Percentiles rank a stretch among this genome's conserved stretches.
Conservation (phyloP, 1,284 basidiomycete species). For the Ustilago esculenta region DNA sequence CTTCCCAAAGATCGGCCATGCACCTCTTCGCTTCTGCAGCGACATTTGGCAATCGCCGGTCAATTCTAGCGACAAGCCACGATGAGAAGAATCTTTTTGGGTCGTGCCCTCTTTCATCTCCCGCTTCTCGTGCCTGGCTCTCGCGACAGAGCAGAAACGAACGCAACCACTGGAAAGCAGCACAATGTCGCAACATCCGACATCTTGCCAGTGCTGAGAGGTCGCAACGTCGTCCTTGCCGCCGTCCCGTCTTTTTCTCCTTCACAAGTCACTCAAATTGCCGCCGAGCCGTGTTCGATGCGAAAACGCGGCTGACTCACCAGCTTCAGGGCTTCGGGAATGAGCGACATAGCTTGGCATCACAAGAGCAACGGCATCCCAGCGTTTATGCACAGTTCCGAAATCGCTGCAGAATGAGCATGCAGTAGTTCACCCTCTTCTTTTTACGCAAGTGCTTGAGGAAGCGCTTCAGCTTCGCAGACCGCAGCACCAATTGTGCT, state of each 20-base stretch:
- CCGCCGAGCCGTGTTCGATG: not conserved
- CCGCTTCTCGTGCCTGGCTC: no score
- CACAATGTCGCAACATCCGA: not conserved
- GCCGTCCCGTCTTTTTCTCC: not conserved
- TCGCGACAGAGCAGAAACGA: no score
- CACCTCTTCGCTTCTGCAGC: conserved; percentile 5
- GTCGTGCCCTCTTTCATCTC: not conserved
- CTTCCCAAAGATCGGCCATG: conserved; percentile 13
- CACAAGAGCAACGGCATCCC: no score
- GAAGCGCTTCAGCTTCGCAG: no score
- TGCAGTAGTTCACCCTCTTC: no score
- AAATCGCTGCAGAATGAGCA: no score
- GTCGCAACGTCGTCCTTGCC: not conserved
- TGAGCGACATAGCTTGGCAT: no score
- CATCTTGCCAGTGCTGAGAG: not conserved
- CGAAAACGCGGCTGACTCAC: conserved; percentile 3
- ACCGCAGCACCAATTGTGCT: no score
- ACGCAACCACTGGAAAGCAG: not conserved
- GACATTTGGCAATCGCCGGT: not conserved
- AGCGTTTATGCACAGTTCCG: no score
- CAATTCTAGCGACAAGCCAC: conserved; percentile 8
- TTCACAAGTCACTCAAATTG: no score
- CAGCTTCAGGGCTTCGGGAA: not conserved
- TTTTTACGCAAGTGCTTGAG: no score
- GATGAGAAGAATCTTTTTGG: not conserved